Base-by-base conservation (phyloP, 768 basidiomycete species). In the Cystofilobasidium bisporidii region DNA sequence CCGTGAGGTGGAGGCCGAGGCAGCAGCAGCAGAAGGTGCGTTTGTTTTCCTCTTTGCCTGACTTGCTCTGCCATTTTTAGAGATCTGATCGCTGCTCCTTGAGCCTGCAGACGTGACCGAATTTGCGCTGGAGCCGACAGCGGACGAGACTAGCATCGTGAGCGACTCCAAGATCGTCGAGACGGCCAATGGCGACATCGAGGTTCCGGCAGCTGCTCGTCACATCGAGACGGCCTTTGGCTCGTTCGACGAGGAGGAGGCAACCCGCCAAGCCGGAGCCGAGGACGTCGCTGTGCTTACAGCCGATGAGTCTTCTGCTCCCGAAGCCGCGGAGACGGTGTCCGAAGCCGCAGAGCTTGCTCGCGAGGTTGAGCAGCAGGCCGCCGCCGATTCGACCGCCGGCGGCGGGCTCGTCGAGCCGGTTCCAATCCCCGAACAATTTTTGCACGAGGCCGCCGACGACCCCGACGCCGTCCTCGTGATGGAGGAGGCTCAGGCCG, bases 151-250 rank as follows among this genome's bases (percentile, higher is more conserved):
- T 12, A 55, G n/a, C 22, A 58, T 63, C 43, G 26, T 58, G n/a
- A 53, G 55, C 17, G 67, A 68, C 38, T n/a, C 61, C 3, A 68
- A 62, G 5, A 33, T 68, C 20, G 61, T 68, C 43, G 26, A 33
- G 14, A 68, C 67, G 12, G 67, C 61, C 11, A 58, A 57, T 30
- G 67, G 50, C 4, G 67, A 68, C 36, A 0, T 63, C 33, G 67
- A 63, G 33, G 61, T 63, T 12, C 61, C 61, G 11, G 20, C 47
- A 0, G 53, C 38, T 17, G 43, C 55, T n/a, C 38, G 38, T 15
- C 61, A 53, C 33, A 10, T 24, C 17, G 53, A 57, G 61, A 68
- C 50, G 50, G 55, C 32, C 26, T 36, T 43, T 8, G 58, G 59
- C 22, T 41, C 57, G 11, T 61, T 60, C 24, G 45, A 60, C 47